A percentile compares a stretch with the other conserved stretches of the same genome.
These are phyloP conservation scores for Neurospora sp. DNA, from an alignment of 495 filamentous ascomycete species.

Conservation along the genomic window DNA sequence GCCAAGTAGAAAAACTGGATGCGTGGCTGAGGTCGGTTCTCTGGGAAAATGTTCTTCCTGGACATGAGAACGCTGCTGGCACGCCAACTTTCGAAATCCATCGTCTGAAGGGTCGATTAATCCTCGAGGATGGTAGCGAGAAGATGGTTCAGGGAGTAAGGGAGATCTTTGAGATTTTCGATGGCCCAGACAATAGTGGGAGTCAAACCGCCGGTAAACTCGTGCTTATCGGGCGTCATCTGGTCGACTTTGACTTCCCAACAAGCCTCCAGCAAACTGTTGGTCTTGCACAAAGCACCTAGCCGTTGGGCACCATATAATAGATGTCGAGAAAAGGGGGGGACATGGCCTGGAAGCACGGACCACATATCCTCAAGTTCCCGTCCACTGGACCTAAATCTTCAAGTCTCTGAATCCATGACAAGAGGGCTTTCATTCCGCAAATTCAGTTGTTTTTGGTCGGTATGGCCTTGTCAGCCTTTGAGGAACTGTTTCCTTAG, in stretches of 20 bases:
- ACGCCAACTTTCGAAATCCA: slow-evolving; percentile 58
- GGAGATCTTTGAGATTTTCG: slow-evolving; percentile 85
- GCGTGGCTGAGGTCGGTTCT: slow-evolving; percentile 73
- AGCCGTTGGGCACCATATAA: neutral
- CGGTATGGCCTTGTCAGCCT: neutral
- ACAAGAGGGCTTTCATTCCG: neutral
- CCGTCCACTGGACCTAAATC: neutral
- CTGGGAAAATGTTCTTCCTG: slow-evolving; percentile 67
- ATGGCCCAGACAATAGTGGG: slow-evolving; percentile 31
- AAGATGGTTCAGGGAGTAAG: slow-evolving; percentile 86
- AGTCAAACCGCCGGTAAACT: slow-evolving; percentile 51
- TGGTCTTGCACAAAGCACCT: neutral
- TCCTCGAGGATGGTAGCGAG: slow-evolving; percentile 46
- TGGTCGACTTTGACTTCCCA: slow-evolving; percentile 41
- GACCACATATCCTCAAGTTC: neutral
- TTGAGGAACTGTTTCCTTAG: neutral
- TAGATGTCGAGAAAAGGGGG: neutral
- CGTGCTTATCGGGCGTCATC: slow-evolving; percentile 65
- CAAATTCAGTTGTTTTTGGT: neutral
- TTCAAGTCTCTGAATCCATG: neutral
- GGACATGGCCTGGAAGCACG: neutral
- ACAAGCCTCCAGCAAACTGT: slow-evolving; percentile 23
- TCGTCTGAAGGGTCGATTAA: slow-evolving; percentile 69
- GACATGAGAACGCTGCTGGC: slow-evolving; percentile 7
- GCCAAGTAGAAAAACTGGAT: slow-evolving; percentile 54